phyloP scores from a whole-genome alignment of 495 filamentous ascomycete genomes.

The Lophiotrema nucula region DNA sequence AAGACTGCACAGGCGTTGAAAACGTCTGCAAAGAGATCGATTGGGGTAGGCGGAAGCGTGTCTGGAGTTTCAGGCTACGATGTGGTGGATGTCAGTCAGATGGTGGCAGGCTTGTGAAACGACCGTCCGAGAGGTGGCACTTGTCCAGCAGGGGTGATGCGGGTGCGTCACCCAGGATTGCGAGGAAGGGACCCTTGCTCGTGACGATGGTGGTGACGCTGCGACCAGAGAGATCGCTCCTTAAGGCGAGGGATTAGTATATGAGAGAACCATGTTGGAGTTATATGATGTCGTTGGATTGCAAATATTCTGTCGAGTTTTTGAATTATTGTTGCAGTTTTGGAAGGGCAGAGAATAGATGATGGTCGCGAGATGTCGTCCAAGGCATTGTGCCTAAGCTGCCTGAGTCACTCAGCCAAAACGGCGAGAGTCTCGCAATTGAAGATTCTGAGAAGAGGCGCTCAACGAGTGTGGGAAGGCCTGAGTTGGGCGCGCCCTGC shows the following conservation, averaged over 20 bases:
- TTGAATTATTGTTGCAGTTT: too few species aligned
- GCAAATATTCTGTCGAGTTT: too few species aligned
- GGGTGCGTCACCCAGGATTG: background rate
- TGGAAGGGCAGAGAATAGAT: too few species aligned
- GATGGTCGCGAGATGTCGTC: too few species aligned
- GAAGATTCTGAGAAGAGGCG: slow-evolving; percentile 8
- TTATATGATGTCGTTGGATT: slow-evolving; percentile 1
- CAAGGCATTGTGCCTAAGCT: too few species aligned
- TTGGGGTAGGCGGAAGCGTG: slow-evolving; percentile 3
- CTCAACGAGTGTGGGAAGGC: too few species aligned
- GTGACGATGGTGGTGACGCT: slow-evolving; percentile 17
- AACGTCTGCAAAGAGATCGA: too few species aligned
- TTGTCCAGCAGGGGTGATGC: background rate
- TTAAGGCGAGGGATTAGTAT: background rate
- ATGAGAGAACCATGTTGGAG: background rate
- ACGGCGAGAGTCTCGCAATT: slow-evolving; percentile 29
- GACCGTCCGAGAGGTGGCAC: slow-evolving; percentile 1
- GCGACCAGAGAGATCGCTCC: background rate
- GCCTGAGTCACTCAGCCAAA: slow-evolving; percentile 19
- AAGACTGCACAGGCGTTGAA: background rate
- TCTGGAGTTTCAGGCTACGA: slow-evolving; percentile 18
- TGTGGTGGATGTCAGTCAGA: too few species aligned
- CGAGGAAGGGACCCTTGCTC: background rate
- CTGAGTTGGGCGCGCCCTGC: too few species aligned
- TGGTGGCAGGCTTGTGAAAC: slow-evolving; percentile 18